A percentile compares a stretch with the other conserved stretches of the same genome.
These are phyloP conservation scores for Hericium erinaceus DNA, from an alignment of 768 basidiomycete species.

Conservation along the genomic window DNA sequence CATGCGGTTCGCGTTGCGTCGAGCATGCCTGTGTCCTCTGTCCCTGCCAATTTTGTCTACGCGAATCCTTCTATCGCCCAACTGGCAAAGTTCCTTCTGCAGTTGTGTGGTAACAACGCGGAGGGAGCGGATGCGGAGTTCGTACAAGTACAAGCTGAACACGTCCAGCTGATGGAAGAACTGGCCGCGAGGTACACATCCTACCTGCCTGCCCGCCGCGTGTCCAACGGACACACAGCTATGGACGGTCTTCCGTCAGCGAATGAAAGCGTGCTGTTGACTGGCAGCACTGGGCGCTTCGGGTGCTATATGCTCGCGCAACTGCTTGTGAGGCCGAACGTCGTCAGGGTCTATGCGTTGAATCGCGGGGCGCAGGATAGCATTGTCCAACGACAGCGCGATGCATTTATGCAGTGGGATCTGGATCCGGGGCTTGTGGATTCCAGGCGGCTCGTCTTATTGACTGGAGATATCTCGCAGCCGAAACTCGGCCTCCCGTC, in stretches of 20 bases:
- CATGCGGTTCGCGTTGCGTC: background rate
- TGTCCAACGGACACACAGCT: background rate
- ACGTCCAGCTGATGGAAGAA: background rate
- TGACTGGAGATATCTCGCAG: background rate
- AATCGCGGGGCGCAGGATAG: background rate
- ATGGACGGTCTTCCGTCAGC: background rate
- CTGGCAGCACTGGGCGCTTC: background rate
- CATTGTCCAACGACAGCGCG: background rate
- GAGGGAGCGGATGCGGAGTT: background rate
- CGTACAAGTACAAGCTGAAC: background rate
- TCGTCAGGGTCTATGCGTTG: background rate
- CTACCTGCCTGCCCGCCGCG: background rate
- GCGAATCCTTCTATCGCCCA: constrained; percentile 12
- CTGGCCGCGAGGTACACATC: background rate
- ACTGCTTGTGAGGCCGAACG: background rate
- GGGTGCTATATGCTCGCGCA: constrained; percentile 1
- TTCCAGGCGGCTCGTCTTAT: background rate
- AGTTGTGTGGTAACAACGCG: background rate
- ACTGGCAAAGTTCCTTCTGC: constrained; percentile 9
- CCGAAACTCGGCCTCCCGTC: background rate
- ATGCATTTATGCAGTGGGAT: background rate
- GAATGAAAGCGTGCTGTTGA: background rate
- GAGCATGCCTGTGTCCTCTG: background rate
- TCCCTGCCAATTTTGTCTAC: constrained; percentile 7
- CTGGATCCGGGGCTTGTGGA: background rate